Conservation (phyloP, 805 yeast genomes). For the Candida nitratophila region DNA sequence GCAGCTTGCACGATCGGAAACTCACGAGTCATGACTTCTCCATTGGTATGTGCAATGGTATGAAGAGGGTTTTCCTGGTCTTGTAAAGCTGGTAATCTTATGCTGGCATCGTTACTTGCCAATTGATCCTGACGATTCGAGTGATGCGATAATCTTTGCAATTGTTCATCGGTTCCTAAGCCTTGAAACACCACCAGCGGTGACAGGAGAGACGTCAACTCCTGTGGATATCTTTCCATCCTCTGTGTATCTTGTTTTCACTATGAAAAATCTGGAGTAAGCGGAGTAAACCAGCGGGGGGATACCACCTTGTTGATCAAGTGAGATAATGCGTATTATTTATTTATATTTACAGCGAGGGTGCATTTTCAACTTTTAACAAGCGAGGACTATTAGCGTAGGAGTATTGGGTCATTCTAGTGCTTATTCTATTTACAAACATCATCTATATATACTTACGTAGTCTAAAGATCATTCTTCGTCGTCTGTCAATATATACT, state of each 20-base stretch:
- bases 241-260: no score
- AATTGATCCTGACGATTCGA: background rate
- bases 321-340: no score
- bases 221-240: constrained; percentile 33
- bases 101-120: constrained; percentile 6
- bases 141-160: constrained; percentile 7
- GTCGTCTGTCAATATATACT: constrained; percentile 19
- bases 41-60: constrained; percentile 1
- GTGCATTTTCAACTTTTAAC: no score
- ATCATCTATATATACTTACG: no score
- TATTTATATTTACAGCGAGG: no score
- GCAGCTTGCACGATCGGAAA: constrained; percentile 20
- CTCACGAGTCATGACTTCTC: constrained; percentile 9
- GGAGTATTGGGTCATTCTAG: no score
- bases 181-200: constrained; percentile 40
- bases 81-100: constrained; percentile 1
- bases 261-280: no score
- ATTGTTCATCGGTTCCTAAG: constrained; percentile 21
- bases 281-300: no score
- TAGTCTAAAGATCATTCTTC: no score
- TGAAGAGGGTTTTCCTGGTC: constrained; percentile 7
- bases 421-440: no score
- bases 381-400: no score
- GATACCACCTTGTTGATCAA: no score
- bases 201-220: constrained; percentile 25